Evolutionary conservation across 345 rosid genomes (phyloP).

Genomic region (Rubroshorea leprosula): DNA sequence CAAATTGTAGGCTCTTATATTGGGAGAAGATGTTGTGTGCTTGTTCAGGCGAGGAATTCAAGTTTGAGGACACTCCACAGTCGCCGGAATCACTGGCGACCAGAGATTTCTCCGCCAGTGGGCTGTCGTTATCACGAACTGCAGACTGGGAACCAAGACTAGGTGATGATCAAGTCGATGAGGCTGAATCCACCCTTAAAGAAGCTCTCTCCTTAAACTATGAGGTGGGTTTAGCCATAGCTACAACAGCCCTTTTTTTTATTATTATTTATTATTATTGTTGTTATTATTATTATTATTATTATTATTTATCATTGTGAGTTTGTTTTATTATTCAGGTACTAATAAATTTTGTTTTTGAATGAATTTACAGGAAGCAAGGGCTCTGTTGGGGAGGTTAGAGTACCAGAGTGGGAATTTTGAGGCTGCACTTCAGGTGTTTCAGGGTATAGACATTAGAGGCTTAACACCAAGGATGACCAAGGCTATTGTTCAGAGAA

Average conservation of each 20-base stretch:
- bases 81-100: conserved; percentile 95
- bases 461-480: conserved; percentile 62
- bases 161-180: conserved; percentile 79
- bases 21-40: conserved; percentile 76
- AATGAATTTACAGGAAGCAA: conserved; percentile 74
- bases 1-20: not conserved
- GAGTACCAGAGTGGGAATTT: conserved; percentile 89
- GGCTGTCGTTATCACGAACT: conserved; percentile 66
- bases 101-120: conserved; percentile 86
- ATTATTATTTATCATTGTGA: too few species aligned
- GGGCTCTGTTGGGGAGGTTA: conserved; percentile 90
- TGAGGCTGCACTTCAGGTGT: conserved; percentile 94
- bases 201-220: conserved; percentile 97
- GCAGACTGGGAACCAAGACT: conserved; percentile 80
- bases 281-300: too few species aligned
- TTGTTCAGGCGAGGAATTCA: conserved; percentile 94
- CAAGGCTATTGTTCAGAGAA: conserved; percentile 58
- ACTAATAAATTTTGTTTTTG: conserved; percentile 3
- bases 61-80: conserved; percentile 76
- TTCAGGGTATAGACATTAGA: conserved; percentile 77
- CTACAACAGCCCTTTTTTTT: too few species aligned
- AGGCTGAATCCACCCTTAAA: conserved; percentile 89
- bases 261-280: too few species aligned
- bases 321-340: conserved; percentile 1
- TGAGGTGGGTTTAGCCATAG: conserved; percentile 60